Evolutionary conservation across 2,329 filamentous ascomycete species (phyloP), one percentile per base, ranked within the genome.

Genomic region (Pleurostoma richardsiae): DNA sequence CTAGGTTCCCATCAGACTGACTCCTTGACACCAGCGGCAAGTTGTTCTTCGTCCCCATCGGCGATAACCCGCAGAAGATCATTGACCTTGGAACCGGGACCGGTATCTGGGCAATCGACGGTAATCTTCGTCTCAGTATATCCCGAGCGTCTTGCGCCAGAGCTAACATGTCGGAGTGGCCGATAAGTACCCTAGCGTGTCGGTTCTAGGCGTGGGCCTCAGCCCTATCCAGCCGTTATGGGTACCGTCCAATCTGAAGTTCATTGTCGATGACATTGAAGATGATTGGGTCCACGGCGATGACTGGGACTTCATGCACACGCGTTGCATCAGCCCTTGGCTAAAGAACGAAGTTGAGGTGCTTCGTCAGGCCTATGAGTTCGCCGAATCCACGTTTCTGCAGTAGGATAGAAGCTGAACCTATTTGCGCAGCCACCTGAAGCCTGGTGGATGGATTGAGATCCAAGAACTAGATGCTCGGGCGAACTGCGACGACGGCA

Each of bases 211-310:
- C 7, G 47, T 54, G 26, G 57, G 58, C 48, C 43, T 56, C 38
- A 53, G 49, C 11, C 57, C 56, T 19, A 58, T 57, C 40, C 57
- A 58, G 42, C 53, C 55, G 4, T 29, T 43, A 11, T 59, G 56
- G 56, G 65, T 47, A 10, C 45, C 46, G 11, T 38, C 41, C 10
- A 49, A 47, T 29, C 40, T 49, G 44, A 30, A 43, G 29, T 79
- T 79, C 58, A 58, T 76, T 42, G 64, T 80, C n/a, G 76, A 79
- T 51, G 76, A 80, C 53, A 66, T 73, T 6, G 71, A 77, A 53
- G 66, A 74, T 46, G 62, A 70, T 7, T 81, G 77, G 77, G 47
- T 55, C 4, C 73, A 71, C 51, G 59, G 65, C 3, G 33, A 36
- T n/a, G 60, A 73, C 51, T 79, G 77, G 56, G 74, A 79, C 57